Percentiles rank a stretch among this genome's conserved stretches.
Evolutionary conservation across 352 stramenopile genomes (phyloP).

Genomic region (Elongisporangium prolatum): DNA sequence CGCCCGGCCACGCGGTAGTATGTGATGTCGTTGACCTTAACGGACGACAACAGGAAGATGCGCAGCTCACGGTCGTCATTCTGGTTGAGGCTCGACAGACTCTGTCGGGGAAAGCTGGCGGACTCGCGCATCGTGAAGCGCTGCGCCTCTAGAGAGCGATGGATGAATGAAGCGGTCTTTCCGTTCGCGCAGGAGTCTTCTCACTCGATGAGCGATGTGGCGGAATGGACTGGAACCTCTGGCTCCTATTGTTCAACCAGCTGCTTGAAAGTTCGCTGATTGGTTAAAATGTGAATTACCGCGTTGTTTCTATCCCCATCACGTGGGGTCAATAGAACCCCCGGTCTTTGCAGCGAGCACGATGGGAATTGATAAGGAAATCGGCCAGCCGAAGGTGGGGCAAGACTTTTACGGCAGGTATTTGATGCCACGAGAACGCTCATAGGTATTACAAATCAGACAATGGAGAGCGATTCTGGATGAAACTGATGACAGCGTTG

Average conservation of each 20-base stretch:
- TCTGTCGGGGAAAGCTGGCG: neutral
- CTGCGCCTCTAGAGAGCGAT: neutral
- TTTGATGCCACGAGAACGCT: neutral
- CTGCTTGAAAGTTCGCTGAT: neutral
- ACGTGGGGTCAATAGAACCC: neutral
- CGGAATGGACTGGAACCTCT: neutral
- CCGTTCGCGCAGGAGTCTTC: neutral
- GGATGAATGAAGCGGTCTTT: neutral
- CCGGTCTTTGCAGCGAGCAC: neutral
- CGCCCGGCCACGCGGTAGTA: conserved; percentile 68
- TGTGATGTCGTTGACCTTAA: conserved; percentile 45
- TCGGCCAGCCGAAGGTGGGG: neutral
- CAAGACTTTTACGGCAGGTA: neutral
- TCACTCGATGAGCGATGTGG: neutral
- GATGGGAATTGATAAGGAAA: neutral
- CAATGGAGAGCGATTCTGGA: neutral
- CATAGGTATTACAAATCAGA: neutral
- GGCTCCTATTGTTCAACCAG: neutral
- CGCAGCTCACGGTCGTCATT: conserved; percentile 41
- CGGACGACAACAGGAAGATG: conserved; percentile 64
- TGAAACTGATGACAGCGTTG: neutral
- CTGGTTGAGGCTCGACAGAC: neutral
- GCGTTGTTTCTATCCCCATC: neutral
- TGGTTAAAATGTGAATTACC: neutral
- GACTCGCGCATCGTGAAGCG: neutral